A percentile compares a stretch with the other conserved stretches of the same genome.
These are phyloP conservation scores for Malus hybrid DNA, from an alignment of 331 rosid genomes.

Conservation along the genomic window DNA sequence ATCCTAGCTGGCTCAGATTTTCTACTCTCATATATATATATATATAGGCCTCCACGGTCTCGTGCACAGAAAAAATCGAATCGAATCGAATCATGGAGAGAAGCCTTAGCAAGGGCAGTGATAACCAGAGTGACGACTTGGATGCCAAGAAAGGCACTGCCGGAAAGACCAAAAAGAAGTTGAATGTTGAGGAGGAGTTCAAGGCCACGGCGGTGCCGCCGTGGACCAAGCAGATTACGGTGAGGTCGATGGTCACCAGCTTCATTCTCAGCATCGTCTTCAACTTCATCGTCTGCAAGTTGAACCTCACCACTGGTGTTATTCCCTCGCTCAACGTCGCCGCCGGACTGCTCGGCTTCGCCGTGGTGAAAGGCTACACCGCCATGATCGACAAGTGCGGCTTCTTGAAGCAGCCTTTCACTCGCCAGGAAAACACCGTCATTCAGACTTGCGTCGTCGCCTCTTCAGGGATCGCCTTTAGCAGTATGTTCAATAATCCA, in stretches of 20 bases:
- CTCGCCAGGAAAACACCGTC: conserved; percentile 75
- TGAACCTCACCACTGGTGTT: conserved; percentile 64
- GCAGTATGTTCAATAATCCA: conserved; percentile 30
- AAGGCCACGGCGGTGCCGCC: conserved; percentile 26
- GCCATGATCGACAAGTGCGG: conserved; percentile 26
- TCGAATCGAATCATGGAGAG: conserved; percentile 5
- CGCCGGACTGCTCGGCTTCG: conserved; percentile 65
- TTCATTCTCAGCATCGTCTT: conserved; percentile 41
- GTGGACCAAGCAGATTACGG: conserved; percentile 56
- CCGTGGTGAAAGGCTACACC: conserved; percentile 42
- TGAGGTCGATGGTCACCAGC: conserved; percentile 45
- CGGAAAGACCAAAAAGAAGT: background rate
- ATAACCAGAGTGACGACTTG: no score
- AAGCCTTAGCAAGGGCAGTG: background rate
- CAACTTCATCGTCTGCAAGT: conserved; percentile 59
- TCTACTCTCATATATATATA: no score
- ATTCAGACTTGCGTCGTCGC: conserved; percentile 75
- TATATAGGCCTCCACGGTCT: no score
- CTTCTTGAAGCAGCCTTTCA: conserved; percentile 54
- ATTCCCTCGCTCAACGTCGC: conserved; percentile 74
- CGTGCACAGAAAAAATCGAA: no score
- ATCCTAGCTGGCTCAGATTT: no score
- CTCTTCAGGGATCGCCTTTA: conserved; percentile 73
- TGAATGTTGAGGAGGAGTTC: conserved; percentile 40
- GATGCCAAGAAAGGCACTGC: background rate